phyloP scores from a whole-genome alignment of 352 stramenopile species.

The Elongisporangium anandrum region DNA sequence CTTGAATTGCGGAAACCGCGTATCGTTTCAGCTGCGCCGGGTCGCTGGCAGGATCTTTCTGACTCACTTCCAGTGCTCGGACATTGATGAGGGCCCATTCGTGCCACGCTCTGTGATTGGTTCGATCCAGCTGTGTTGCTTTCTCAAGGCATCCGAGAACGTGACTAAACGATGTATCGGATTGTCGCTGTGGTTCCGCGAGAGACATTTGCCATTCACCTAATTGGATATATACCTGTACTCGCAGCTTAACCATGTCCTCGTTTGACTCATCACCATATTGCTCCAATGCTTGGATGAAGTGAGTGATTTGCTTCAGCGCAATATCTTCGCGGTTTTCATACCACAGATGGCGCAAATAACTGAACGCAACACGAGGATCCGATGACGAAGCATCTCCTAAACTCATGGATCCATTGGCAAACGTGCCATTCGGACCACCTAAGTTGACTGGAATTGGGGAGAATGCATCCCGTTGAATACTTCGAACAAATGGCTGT shows the following conservation, averaged over 20 bases:
- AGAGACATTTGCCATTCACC: constrained; percentile 84
- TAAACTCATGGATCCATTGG: constrained; percentile 47
- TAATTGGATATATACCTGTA: constrained; percentile 84
- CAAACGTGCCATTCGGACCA: constrained; percentile 44
- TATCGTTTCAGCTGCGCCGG: constrained; percentile 45
- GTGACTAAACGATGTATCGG: constrained; percentile 66
- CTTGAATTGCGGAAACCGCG: constrained; percentile 93
- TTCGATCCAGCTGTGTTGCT: constrained; percentile 78
- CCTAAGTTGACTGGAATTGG: constrained; percentile 72
- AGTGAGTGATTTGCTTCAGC: constrained; percentile 79
- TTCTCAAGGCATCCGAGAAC: constrained; percentile 79
- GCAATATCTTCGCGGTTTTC: constrained; percentile 81
- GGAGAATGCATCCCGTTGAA: constrained; percentile 60
- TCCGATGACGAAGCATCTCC: constrained; percentile 69
- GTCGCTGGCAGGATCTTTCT: constrained; percentile 25
- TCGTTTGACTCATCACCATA: constrained; percentile 57
- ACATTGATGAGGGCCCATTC: constrained; percentile 99
- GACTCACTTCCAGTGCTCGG: constrained; percentile 49
- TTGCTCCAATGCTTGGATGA: constrained; percentile 79
- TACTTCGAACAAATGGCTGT: constrained; percentile 72
- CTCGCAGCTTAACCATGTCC: constrained; percentile 68
- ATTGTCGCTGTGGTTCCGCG: constrained; percentile 66
- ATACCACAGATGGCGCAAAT: constrained; percentile 76
- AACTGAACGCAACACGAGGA: constrained; percentile 76
- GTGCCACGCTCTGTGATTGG: constrained; percentile 98